Percentiles rank a stretch among this genome's conserved stretches.
phyloP scores from a whole-genome alignment of 2,329 filamentous ascomycete species.

The Meredithiella fracta region DNA sequence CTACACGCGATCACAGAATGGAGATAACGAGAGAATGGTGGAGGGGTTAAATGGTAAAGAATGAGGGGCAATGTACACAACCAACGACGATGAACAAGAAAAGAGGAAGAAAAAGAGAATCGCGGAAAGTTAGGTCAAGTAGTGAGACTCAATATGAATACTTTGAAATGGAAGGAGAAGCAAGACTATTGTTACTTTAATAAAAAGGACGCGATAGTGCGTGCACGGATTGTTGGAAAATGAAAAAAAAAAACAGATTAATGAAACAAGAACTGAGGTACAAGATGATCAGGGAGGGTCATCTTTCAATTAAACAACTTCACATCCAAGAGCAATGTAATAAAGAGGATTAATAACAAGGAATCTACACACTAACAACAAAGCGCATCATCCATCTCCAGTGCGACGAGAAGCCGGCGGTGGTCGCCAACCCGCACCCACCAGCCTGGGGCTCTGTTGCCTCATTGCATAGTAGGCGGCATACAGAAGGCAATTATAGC shows the following conservation, averaged over 20 bases:
- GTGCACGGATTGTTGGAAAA: too few species aligned
- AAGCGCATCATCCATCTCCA: constrained; percentile 1
- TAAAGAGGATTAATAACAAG: neutral
- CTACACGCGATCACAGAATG: neutral
- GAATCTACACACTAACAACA: neutral
- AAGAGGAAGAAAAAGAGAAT: too few species aligned
- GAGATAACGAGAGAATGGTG: neutral
- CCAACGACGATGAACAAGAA: neutral
- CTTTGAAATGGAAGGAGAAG: too few species aligned
- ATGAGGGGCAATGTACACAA: neutral
- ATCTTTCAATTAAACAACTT: neutral
- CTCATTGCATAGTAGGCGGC: neutral
- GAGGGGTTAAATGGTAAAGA: neutral
- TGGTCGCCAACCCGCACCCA: neutral
- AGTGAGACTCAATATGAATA: too few species aligned
- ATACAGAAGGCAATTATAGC: neutral
- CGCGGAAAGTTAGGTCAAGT: too few species aligned
- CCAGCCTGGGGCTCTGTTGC: neutral
- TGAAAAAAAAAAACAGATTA: too few species aligned
- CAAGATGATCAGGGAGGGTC: neutral
- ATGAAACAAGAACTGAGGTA: neutral
- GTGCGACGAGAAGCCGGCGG: neutral
- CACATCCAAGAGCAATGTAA: neutral
- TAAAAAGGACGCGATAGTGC: too few species aligned
- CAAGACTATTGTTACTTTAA: too few species aligned